Conservation (phyloP, 371 early-diverging fungal species). For the Mucor indicus region DNA sequence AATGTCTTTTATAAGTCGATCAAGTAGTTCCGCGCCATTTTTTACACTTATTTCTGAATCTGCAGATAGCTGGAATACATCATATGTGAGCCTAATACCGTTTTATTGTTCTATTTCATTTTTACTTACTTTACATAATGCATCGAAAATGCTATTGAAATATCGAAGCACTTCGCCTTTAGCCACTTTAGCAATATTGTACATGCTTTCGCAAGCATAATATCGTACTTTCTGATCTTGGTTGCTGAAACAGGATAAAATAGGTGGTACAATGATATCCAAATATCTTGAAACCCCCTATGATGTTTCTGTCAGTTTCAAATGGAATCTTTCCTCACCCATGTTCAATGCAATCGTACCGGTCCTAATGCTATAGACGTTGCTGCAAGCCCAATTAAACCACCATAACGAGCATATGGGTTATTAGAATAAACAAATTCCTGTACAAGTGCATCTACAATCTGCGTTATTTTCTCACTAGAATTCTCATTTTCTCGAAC, state of each 20-base stretch:
- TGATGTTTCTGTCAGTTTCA: too few species aligned
- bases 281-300: conserved; percentile 68
- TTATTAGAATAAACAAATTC: conserved; percentile 82
- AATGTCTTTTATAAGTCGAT: conserved; percentile 90
- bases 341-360: too few species aligned
- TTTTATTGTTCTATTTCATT: too few species aligned
- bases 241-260: conserved; percentile 84
- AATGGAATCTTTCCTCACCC: too few species aligned
- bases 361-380: conserved; percentile 83
- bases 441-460: conserved; percentile 69
- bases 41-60: conserved; percentile 86
- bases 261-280: conserved; percentile 82
- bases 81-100: too few species aligned
- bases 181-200: conserved; percentile 94
- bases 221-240: conserved; percentile 88
- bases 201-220: conserved; percentile 93
- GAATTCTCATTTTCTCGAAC: conserved; percentile 68
- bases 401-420: conserved; percentile 86
- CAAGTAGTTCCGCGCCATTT: conserved; percentile 85
- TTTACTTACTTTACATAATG: conserved; percentile 77
- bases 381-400: conserved; percentile 87
- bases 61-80: conserved; percentile 57
- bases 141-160: conserved; percentile 94
- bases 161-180: conserved; percentile 76
- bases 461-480: conserved; percentile 50